Evolutionary conservation across 108 stramenopile species (phyloP), one percentile per base, ranked within the genome.

Genomic region (Nannochloropsis salina): DNA sequence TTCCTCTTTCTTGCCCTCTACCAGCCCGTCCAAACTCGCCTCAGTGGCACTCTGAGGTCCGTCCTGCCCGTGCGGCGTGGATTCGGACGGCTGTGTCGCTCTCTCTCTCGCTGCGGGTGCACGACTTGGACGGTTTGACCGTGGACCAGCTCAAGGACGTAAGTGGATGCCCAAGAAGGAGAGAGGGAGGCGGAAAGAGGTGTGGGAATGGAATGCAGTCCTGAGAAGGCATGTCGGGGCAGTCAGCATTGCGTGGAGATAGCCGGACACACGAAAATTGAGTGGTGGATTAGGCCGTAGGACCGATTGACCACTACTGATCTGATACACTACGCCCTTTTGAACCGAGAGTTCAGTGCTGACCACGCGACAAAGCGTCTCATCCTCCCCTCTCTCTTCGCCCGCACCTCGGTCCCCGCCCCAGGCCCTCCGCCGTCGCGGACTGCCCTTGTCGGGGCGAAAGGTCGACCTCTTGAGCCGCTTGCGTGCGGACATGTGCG

Each of bases 141-240:
- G 61, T 74, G 61, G 61, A 74, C 20, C 61, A 74, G n/a, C 61
- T 74, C 61, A 74, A 74, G 61, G 61, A 74, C n/a, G 61, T 74
- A n/a, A 74, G 61, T 8, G n/a, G 31, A 31, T 31, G 31, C 31
- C 31, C 31, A 31, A 1, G 8, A 74, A 74, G 61, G 61, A 74
- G n/a, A n/a, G 61, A 74, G n/a, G 47, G 15, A 51, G 15, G n/a
- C 4, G 61, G n/a, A n/a, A 6, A 6, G 4, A 74, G 61, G 61
- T 15, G 4, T 8, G 4, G 20, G n/a, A 74, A n/a, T 15, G 15
- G 61, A 6, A 74, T 74, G 61, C 20, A 74, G 15, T n/a, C 6
- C 15, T 74, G 3, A 6, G n/a, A 74, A 74, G 4, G 61, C 15
- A 74, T 15, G 61, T n/a, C 61, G n/a, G 61, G 61, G 61, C 61